Evolutionary conservation across 805 yeast genomes (phyloP), one percentile per base, ranked within the genome.

Genomic region (Candida nemodendra): DNA sequence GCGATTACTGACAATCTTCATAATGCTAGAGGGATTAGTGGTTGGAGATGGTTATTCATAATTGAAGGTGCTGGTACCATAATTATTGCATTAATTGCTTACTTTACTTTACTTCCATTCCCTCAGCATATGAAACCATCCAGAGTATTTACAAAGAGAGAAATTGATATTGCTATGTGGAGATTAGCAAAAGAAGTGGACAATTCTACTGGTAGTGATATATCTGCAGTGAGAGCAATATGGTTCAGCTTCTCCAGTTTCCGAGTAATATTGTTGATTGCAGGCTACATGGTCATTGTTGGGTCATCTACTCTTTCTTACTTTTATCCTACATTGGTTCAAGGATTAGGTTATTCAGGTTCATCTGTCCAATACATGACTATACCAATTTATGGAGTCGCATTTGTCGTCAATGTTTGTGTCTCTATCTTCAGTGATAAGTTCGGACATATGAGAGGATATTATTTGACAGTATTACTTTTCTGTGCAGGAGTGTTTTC

Each of bases 341-440:
- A 66, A 40, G 76, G 83, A 11, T 64, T 79, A 44, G 70, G 76
- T 30, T 79, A 74, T 47, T 56, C 59, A 50, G 62, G 68, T 32
- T 65, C 75, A 26, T 64, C 71, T 31, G 76, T 83, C 3, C 65
- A 77, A 33, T 72, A 76, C 45, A 63, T 79, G 39, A 76, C 83
- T 7, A 81, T 76, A 16, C 83, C 82, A 17, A 81, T 81, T 9
- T 78, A 76, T 53, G 53, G 72, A 31, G 57, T 66, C 8, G 74
- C 81, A 1, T 75, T 67, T 48, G 44, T 45, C 4, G 17, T 42
- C 34, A 41, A 39, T 19, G 26, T 36, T 5, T 34, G 72, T 9
- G 72, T 78, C 73, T 74, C 81, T 2, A 61, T 70, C 42, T 79
- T 74, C 56, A 78, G 81, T 4, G 83, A 78, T 48, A 60, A 81